Percentiles rank a stretch among this genome's conserved stretches.
Evolutionary conservation across 1,284 basidiomycete species (phyloP).

Genomic region (Tylopilus sp.): DNA sequence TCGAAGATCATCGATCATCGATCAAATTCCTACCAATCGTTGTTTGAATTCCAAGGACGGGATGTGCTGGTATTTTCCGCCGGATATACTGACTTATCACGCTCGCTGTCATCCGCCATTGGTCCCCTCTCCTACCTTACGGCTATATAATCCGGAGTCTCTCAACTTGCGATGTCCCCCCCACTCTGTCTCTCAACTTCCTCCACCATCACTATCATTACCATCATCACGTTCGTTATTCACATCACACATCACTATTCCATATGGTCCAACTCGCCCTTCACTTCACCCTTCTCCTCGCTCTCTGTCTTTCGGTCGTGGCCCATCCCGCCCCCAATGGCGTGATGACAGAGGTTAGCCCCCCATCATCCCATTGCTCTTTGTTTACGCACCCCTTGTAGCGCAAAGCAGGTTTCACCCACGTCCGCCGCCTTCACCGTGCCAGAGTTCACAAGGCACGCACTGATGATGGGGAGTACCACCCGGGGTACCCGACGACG

Average conservation of each 20-base stretch:
- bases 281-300: slow-evolving; percentile 43
- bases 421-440: slow-evolving; percentile 27
- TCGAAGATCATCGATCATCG: no score
- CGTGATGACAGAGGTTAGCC: slow-evolving; percentile 25
- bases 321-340: slow-evolving; percentile 32
- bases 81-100: slow-evolving; percentile 14
- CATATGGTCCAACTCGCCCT: slow-evolving; percentile 41
- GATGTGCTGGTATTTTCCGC: no score
- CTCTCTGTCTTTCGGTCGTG: slow-evolving; percentile 37
- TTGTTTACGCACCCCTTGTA: slow-evolving; percentile 20
- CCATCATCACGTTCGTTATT: slow-evolving; percentile 37
- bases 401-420: slow-evolving; percentile 15
- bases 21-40: no score
- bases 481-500: slow-evolving; percentile 30
- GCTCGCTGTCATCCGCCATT: slow-evolving; percentile 33
- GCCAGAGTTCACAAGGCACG: slow-evolving; percentile 19
- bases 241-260: slow-evolving; percentile 42
- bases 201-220: slow-evolving; percentile 27
- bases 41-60: no score
- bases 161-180: slow-evolving; percentile 5
- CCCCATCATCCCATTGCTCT: not conserved
- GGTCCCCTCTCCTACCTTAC: slow-evolving; percentile 13
- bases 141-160: slow-evolving; percentile 34
- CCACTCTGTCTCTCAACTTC: slow-evolving; percentile 4
- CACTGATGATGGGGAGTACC: slow-evolving; percentile 31